Percentiles rank a stretch among this genome's conserved stretches.
Evolutionary conservation across 139 green algal genomes (phyloP).

Genomic region (Tetraselmis striata): DNA sequence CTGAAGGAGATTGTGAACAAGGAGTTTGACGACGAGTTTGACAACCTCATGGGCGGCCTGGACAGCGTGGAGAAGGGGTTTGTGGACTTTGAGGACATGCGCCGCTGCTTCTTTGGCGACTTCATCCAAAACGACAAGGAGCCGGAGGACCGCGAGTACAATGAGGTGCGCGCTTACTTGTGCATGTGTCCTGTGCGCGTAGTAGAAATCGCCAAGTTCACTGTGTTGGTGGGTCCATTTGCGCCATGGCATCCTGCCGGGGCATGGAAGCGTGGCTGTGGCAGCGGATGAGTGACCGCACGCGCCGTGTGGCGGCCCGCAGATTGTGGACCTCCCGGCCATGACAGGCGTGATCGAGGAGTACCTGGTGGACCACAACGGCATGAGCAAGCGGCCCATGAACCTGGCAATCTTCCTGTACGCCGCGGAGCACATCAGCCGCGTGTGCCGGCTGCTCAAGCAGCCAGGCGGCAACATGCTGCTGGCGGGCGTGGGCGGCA

Average conservation of each 20-base stretch:
- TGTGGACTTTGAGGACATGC: conserved; percentile 40
- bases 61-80: background rate
- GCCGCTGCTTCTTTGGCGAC: conserved; percentile 70
- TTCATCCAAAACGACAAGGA: conserved; percentile 48
- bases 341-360: conserved; percentile 53
- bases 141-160: conserved; percentile 39
- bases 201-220: too few species aligned
- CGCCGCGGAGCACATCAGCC: conserved; percentile 64
- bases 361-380: conserved; percentile 65
- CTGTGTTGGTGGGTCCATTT: too few species aligned
- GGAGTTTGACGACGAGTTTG: conserved; percentile 28
- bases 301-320: too few species aligned
- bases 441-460: conserved; percentile 57
- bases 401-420: conserved; percentile 73
- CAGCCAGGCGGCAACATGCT: conserved; percentile 69
- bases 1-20: conserved; percentile 16
- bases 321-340: conserved; percentile 20
- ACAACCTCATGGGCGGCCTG: conserved; percentile 30
- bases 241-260: too few species aligned
- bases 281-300: too few species aligned
- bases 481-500: conserved; percentile 69
- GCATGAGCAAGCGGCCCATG: conserved; percentile 64
- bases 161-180: conserved; percentile 41
- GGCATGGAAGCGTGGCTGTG: too few species aligned
- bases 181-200: too few species aligned